phyloP scores from a whole-genome alignment of 2,329 filamentous ascomycete genomes.

The Penicillium digitatum region DNA sequence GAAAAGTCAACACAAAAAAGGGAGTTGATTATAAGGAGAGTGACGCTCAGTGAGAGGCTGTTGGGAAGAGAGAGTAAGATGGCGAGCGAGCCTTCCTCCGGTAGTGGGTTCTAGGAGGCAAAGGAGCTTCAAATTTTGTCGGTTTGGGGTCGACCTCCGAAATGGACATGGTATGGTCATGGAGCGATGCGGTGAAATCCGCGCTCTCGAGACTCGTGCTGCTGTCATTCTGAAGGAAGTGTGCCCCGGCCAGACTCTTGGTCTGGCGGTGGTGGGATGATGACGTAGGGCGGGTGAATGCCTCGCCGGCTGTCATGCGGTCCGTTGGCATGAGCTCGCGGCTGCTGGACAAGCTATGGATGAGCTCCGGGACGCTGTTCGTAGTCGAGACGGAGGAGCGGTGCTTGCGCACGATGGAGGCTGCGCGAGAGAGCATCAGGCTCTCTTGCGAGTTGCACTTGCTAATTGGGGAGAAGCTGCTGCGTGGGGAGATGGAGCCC shows the following conservation, averaged over 20 bases:
- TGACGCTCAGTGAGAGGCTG: constrained; percentile 14
- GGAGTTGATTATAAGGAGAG: constrained; percentile 7
- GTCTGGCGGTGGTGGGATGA: constrained; percentile 35
- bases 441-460: constrained; percentile 57
- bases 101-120: constrained; percentile 27
- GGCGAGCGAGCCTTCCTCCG: constrained; percentile 36
- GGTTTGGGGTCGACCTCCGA: constrained; percentile 31
- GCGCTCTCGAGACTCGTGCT: constrained; percentile 28
- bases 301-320: constrained; percentile 22
- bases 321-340: constrained; percentile 35
- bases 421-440: constrained; percentile 49
- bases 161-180: constrained; percentile 38
- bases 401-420: constrained; percentile 47
- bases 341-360: constrained; percentile 41
- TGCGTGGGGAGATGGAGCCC: constrained; percentile 42
- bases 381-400: constrained; percentile 47
- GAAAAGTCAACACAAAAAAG: constrained; percentile 4
- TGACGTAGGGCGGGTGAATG: constrained; percentile 21
- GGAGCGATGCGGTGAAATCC: constrained; percentile 22
- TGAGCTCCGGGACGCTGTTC: constrained; percentile 44
- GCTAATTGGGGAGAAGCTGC: constrained; percentile 51
- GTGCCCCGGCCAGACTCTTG: constrained; percentile 36
- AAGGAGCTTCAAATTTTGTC: constrained; percentile 20
- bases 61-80: constrained; percentile 46
- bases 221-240: constrained; percentile 28